A percentile compares a stretch with the other conserved stretches of the same genome.
phyloP scores from a whole-genome alignment of 2,329 filamentous ascomycete genomes.

The Colletotrichum liriopes region DNA sequence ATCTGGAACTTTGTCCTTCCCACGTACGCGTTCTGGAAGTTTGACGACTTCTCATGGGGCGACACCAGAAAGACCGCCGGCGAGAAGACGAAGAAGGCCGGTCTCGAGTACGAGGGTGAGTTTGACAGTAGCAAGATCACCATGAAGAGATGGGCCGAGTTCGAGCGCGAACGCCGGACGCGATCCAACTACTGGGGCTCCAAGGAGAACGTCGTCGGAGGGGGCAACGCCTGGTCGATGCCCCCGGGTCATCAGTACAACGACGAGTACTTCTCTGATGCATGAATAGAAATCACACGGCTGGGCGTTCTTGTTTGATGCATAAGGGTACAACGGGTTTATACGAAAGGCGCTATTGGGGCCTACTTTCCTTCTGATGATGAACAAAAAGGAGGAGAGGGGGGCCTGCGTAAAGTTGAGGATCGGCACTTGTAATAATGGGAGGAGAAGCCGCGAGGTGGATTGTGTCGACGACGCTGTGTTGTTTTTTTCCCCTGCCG shows the following conservation, averaged over 20 bases:
- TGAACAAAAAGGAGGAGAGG: constrained; percentile 19
- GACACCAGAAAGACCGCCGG: constrained; percentile 96
- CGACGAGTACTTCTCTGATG: constrained; percentile 71
- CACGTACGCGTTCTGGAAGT: constrained; percentile 98
- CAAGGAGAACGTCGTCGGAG: constrained; percentile 65
- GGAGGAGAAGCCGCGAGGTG: constrained; percentile 13
- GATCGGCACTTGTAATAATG: constrained; percentile 40
- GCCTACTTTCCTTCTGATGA: constrained; percentile 26
- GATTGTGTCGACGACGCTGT: constrained; percentile 15
- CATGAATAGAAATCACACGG: constrained; percentile 51
- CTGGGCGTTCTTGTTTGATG: constrained; percentile 37
- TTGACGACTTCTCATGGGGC: constrained; percentile 99
- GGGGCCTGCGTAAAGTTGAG: constrained; percentile 15
- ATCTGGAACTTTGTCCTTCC: constrained; percentile 98
- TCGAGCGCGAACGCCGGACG: constrained; percentile 78
- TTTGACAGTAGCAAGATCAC: constrained; percentile 99
- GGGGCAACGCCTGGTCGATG: constrained; percentile 60
- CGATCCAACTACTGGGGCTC: constrained; percentile 68
- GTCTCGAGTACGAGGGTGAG: constrained; percentile 91
- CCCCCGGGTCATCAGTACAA: constrained; percentile 63
- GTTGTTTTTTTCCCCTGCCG: not conserved
- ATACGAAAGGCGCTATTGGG: constrained; percentile 38
- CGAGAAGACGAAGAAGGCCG: constrained; percentile 89
- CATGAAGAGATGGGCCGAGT: constrained; percentile 99
- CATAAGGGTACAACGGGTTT: constrained; percentile 36